These are phyloP conservation scores for Pilasporangium apinafurcum DNA, from an alignment of 352 stramenopile genomes.

Conservation along the genomic window DNA sequence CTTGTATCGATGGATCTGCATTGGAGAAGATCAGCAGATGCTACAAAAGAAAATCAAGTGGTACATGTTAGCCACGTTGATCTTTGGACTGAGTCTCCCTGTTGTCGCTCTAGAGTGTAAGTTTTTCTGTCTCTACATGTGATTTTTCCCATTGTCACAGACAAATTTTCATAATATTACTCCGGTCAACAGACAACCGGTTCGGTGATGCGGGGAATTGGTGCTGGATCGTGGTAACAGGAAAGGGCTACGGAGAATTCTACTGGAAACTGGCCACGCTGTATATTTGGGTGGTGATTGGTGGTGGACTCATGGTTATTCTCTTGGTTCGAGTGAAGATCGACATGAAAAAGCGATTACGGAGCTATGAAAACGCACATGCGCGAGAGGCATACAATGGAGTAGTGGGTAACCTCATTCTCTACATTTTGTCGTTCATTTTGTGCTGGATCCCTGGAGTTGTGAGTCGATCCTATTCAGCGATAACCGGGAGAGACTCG, in stretches of 20 bases:
- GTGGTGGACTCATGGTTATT: conserved; percentile 40
- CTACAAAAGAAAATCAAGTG: conserved; percentile 81
- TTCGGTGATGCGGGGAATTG: conserved; percentile 67
- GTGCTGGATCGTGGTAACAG: conserved; percentile 66
- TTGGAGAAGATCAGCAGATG: conserved; percentile 78
- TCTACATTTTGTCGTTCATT: conserved; percentile 78
- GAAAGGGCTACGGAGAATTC: conserved; percentile 38
- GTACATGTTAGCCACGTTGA: conserved; percentile 56
- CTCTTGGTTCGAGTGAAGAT: conserved; percentile 74
- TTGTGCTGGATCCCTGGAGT: conserved; percentile 75
- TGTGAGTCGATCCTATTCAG: conserved; percentile 51
- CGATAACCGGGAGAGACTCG: conserved; percentile 43
- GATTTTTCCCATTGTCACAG: no score
- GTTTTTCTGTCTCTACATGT: neutral
- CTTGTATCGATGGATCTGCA: conserved; percentile 77
- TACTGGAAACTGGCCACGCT: conserved; percentile 70
- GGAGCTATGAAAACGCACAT: conserved; percentile 69
- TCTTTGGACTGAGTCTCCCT: conserved; percentile 53
- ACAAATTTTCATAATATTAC: no score
- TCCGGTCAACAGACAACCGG: conserved; percentile 58
- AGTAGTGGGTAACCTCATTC: conserved; percentile 76
- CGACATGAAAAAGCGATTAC: conserved; percentile 67
- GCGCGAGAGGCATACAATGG: conserved; percentile 70
- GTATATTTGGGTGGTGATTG: conserved; percentile 72
- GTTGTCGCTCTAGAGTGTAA: conserved; percentile 39